Evolutionary conservation across 257 asterid species (phyloP), one percentile per base, ranked within the genome.

Genomic region (Lithospermum erythrorhizon): DNA sequence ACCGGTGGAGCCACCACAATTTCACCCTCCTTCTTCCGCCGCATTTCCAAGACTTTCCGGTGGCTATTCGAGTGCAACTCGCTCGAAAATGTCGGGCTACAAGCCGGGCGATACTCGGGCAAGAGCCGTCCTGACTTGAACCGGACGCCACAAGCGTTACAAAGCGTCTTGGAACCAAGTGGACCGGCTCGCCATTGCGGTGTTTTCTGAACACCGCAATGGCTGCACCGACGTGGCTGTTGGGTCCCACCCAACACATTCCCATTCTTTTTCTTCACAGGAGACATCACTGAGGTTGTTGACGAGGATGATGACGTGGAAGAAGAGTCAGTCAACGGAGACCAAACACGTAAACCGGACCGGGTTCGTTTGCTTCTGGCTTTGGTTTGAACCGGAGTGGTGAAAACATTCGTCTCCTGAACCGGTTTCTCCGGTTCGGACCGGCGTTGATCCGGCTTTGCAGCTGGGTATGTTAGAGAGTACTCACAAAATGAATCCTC

Each of bases 161-260:
- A 90, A 29, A 90, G 95, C n/a, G 98, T 90, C 63, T 90, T 90
- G 27, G 95, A 70, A 1, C 98, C 98, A 3, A 69, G 77, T 5
- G 98, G 98, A 0, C 98, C 98, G 30, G 96, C 94, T 69, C 96
- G 76, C 98, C 98, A 90, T 78, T 90, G 98, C 19, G 98, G 96
- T 13, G 98, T 90, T 74, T 85, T 90, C 9, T 90, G 90, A 16
- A 86, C 94, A 49, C 94, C 95, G 75, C 98, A 91, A 47, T 91
- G 98, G 73, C 77, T 78, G 79, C 98, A 91, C 73, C 91, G 76
- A 69, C 96, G 64, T 27, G 93, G 74, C 72, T 76, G 89, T 67
- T 76, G 89, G 11, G 65, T 65, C 22, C 55, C 72, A 1, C 57
- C 77, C 7, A 57, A 61, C 24, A 24, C 37, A 6, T 16, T 30